Percentiles rank a stretch among this genome's conserved stretches.
These are phyloP conservation scores for Solanum sejunctum DNA, from an alignment of 257 asterid species.

Conservation along the genomic window DNA sequence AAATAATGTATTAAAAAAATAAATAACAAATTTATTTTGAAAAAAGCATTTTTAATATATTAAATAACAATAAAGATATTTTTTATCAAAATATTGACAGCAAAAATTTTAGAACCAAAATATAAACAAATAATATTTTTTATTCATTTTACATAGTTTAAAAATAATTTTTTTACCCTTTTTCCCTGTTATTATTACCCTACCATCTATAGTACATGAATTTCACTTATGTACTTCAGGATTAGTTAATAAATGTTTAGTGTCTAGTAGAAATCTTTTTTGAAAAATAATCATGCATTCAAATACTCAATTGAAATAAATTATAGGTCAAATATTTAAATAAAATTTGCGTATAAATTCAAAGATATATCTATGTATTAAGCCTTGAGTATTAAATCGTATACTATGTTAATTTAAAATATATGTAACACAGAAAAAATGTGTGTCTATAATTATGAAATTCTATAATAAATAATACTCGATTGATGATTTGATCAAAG, in stretches of 20 bases:
- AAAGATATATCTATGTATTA: not conserved
- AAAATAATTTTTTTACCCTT: too few species aligned
- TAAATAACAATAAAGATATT: too few species aligned
- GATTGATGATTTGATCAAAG: too few species aligned
- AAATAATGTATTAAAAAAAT: too few species aligned
- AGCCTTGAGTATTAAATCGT: too few species aligned
- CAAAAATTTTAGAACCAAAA: too few species aligned
- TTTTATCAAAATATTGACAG: too few species aligned
- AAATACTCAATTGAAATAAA: not conserved
- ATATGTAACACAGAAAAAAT: not conserved
- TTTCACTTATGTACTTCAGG: not conserved
- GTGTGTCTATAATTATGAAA: not conserved
- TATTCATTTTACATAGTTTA: too few species aligned
- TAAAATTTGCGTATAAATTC: not conserved
- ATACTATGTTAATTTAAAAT: not conserved
- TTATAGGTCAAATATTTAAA: not conserved
- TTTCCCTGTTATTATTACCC: not conserved
- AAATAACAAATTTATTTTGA: too few species aligned
- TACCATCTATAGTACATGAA: not conserved
- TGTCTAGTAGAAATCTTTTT: not conserved
- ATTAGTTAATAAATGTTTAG: not conserved
- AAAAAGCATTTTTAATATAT: too few species aligned
- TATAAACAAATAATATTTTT: too few species aligned
- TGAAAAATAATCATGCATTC: too few species aligned
- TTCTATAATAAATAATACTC: not conserved